Evolutionary conservation across 805 yeast genomes (phyloP).

Genomic region (Nakazawaea sp.): DNA sequence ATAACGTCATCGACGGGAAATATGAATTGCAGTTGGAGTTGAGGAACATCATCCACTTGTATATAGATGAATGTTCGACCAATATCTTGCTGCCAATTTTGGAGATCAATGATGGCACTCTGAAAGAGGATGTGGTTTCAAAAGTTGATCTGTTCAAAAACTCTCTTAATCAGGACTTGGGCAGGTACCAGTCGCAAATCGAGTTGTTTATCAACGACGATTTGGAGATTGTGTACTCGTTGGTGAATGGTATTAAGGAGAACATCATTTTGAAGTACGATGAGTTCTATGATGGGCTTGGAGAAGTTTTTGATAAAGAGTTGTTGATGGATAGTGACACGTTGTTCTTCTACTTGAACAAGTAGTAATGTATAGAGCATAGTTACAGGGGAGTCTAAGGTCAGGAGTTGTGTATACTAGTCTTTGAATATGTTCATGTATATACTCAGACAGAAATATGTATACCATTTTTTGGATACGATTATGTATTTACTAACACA

Average conservation of each 20-base stretch:
- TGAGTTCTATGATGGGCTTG: conserved; percentile 32
- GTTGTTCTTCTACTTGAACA: conserved; percentile 32
- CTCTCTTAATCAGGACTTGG: conserved; percentile 46
- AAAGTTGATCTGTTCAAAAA: conserved; percentile 33
- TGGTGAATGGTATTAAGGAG: conserved; percentile 63
- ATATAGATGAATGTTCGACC: conserved; percentile 51
- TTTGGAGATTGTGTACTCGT: conserved; percentile 35
- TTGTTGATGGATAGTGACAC: conserved; percentile 54
- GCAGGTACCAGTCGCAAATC: conserved; percentile 47
- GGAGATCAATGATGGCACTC: conserved; percentile 13
- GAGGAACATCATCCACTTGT: conserved; percentile 60
- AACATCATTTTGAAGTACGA: conserved; percentile 53
- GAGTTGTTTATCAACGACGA: conserved; percentile 48
- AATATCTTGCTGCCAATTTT: conserved; percentile 42
- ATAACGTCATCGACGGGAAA: conserved; percentile 73
- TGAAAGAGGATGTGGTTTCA: conserved; percentile 8
- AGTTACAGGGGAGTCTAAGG: background rate
- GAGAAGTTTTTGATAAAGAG: conserved; percentile 6
- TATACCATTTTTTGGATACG: too few species aligned
- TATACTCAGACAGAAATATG: conserved; percentile 3
- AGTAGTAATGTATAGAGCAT: conserved; percentile 7
- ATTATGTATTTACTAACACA: too few species aligned
- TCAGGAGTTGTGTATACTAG: too few species aligned
- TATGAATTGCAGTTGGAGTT: conserved; percentile 68
- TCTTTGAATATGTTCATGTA: background rate